phyloP scores from a whole-genome alignment of 306 rosid species.

The Malus fusca region DNA sequence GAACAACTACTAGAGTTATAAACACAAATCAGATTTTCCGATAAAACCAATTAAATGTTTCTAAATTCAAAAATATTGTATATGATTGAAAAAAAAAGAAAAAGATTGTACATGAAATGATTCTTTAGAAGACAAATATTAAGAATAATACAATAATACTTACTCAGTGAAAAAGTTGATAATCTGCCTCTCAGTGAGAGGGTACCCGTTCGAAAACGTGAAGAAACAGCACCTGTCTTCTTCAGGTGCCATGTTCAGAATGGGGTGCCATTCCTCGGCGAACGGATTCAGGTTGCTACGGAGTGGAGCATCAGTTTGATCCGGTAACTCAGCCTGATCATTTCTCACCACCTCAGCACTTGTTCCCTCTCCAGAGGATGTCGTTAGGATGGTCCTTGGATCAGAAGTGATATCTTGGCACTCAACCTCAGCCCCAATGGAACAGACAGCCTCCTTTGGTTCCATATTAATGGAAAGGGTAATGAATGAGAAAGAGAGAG shows the following conservation, averaged over 20 bases:
- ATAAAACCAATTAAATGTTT: too few relatives aligned
- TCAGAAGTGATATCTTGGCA: too few relatives aligned
- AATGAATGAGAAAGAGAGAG: background rate
- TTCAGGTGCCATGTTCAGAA: constrained; percentile 6
- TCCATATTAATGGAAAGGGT: background rate
- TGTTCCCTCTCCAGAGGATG: background rate
- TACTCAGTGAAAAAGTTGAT: constrained; percentile 29
- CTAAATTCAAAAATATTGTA: too few relatives aligned
- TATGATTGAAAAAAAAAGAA: too few relatives aligned
- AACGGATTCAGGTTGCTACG: constrained; percentile 2
- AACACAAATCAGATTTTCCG: too few relatives aligned
- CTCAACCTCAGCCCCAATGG: background rate
- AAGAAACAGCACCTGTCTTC: constrained; percentile 32
- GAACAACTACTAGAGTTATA: too few relatives aligned
- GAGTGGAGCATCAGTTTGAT: constrained; percentile 14
- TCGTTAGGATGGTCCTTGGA: background rate
- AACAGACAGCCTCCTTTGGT: background rate
- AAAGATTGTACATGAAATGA: background rate
- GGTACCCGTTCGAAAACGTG: constrained; percentile 32
- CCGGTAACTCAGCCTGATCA: background rate
- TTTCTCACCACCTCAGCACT: background rate
- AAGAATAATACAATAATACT: background rate
- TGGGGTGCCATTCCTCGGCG: constrained; percentile 14
- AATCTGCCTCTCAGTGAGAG: constrained; percentile 17
- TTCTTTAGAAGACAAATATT: too few relatives aligned